Evolutionary conservation across 345 rosid genomes (phyloP), one percentile per base, ranked within the genome.

Genomic region (Moricandia arvensis): DNA sequence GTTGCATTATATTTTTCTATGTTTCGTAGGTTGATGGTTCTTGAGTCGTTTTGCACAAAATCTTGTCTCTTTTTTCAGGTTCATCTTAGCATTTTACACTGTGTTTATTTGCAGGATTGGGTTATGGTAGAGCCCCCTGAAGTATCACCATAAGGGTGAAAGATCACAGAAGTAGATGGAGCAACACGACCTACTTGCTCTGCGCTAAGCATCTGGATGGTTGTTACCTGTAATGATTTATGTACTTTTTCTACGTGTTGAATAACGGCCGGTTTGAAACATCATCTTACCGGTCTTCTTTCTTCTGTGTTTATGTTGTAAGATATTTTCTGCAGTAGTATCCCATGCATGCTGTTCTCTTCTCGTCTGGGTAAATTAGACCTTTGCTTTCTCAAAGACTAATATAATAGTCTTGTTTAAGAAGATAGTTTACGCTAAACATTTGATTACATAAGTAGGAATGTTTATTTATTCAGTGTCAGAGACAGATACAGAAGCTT

Each of bases 81-180:
- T 57, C 80, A 70, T 62, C 75, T 63, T 55, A 55, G 60, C 60
- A 57, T 70, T 70, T 70, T 70, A 70, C 65, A 62, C 60, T 31
- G 4, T 26, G 7, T 76, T 38, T 70, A 21, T 45, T 77, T 77
- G 53, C 71, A 77, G 76, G 80, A 15, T 16, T 77, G 37, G 43
- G 62, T 12, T 15, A 4, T 58, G 6, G 16, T 77, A 45, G 30
- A 63, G 3, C 51, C 4, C 31, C 21, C 12, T 60, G 70, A 63
- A 4, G 64, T 15, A 54, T 3, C 13, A 12, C n/a, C 38, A 63
- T 26, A 69, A 69, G 26, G 0, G 0, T 63, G 61, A 64, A 45
- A 5, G 55, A 69, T 71, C 31, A 71, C 49, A 10, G 17, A 63
- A 24, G 62, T 58, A 41, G 72, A 17, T 54, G 53, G 66, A 71